Base-by-base conservation (phyloP, 2,329 filamentous ascomycete genomes). In the Pseudogymnoascus sp. region DNA sequence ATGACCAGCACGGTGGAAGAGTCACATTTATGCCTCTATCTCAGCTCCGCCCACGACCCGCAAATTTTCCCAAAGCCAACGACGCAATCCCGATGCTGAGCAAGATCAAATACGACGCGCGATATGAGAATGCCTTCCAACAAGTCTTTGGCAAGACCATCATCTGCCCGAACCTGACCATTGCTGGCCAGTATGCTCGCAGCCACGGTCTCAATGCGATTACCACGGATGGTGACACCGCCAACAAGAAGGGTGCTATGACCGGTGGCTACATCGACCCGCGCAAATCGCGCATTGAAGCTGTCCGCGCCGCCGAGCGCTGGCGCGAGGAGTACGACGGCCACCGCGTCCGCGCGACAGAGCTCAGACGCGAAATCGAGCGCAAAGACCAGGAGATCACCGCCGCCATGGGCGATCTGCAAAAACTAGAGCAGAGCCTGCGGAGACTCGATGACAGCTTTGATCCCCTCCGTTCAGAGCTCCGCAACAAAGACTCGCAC, bases 131-230 rank as follows among this genome's bases (percentile, higher is more conserved):
- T 70, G 95, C 95, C 0, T 95, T 99, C 74, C 87, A 90, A 72
- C 93, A 97, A 73, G 91, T 99, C 0, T 99, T 99, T 76, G 95
- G 93, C 57, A 96, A 91, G 75, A 95, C 91, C 0, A 91, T 99
- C 62, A 89, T 99, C 63, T 97, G 95, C 69, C 93, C 93, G 2
- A 96, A 91, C 69, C 79, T 99, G 66, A 85, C 90, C 60, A 85
- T 96, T 64, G 95, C 93, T 59, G 86, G 89, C 11, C 92, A 97
- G 72, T 97, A 97, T 73, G 91, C 95, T 21, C 86, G 93, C 71
- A 96, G 90, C 70, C 93, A 97, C 71, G 90, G 90, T 16, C 87
- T 97, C 23, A 92, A 92, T 70, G 93, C 91, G 36, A 96, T 99
- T 68, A 99, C 95, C 0, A 89, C 91, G 3, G 93, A 97, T 64